These are phyloP conservation scores for Hypoxylon sp. DNA, from an alignment of 2,329 filamentous ascomycete genomes.

Conservation along the genomic window DNA sequence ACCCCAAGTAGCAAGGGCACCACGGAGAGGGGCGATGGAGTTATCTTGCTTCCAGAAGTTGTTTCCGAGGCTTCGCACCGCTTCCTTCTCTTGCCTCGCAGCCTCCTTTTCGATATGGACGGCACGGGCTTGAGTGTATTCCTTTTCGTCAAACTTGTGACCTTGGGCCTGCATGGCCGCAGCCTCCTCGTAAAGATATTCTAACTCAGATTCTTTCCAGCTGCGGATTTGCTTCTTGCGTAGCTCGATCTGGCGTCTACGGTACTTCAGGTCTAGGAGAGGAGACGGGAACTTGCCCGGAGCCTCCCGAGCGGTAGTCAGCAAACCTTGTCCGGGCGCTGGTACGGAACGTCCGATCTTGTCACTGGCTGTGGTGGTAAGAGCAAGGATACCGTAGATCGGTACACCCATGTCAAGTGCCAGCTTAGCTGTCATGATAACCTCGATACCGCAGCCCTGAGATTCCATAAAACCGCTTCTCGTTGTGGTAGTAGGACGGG, in stretches of 20 bases:
- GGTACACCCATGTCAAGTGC: slow-evolving; percentile 98
- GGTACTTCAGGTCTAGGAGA: slow-evolving; percentile 96
- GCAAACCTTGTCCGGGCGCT: slow-evolving; percentile 93
- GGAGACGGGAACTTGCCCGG: slow-evolving; percentile 93
- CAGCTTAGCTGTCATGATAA: slow-evolving; percentile 97
- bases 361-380: slow-evolving; percentile 96
- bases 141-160: slow-evolving; percentile 78
- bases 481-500: slow-evolving; percentile 94
- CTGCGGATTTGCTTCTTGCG: slow-evolving; percentile 94
- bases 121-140: slow-evolving; percentile 86
- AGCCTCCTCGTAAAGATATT: slow-evolving; percentile 92
- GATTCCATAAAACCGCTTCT: slow-evolving; percentile 99
- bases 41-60: slow-evolving; percentile 98
- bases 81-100: slow-evolving; percentile 89
- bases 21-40: slow-evolving; percentile 92
- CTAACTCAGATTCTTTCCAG: slow-evolving; percentile 94
- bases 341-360: slow-evolving; percentile 99
- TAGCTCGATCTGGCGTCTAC: slow-evolving; percentile 91
- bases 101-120: slow-evolving; percentile 90
- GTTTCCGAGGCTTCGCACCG: slow-evolving; percentile 92
- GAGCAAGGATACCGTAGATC: slow-evolving; percentile 91
- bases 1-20: slow-evolving; percentile 96
- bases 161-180: slow-evolving; percentile 87
- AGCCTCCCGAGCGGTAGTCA: slow-evolving; percentile 93
- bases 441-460: slow-evolving; percentile 96